Conservation (phyloP, 1,284 basidiomycete genomes). For the Ceratorhiza oryzae-sativae region DNA sequence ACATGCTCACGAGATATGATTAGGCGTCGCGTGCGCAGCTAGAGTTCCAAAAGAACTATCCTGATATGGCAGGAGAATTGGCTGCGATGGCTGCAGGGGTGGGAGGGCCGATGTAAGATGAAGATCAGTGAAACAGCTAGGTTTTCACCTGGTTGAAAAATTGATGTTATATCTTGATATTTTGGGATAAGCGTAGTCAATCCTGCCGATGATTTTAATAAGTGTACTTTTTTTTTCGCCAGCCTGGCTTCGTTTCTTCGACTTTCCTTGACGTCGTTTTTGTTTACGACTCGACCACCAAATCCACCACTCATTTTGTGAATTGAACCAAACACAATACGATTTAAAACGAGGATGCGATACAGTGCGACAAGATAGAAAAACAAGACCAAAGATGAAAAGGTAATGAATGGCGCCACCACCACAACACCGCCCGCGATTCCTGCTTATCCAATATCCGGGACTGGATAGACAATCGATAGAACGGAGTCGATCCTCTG, state of each 20-base stretch:
- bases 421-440: background rate
- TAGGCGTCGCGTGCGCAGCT: conserved; percentile 83
- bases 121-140: conserved; percentile 7
- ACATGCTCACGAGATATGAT: conserved; percentile 43
- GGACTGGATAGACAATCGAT: background rate
- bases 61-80: conserved; percentile 68
- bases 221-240: conserved; percentile 13
- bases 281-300: background rate
- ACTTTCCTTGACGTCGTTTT: background rate
- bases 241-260: background rate
- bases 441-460: background rate
- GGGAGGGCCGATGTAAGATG: conserved; percentile 12
- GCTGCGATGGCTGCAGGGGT: conserved; percentile 51
- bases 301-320: conserved; percentile 27
- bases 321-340: background rate
- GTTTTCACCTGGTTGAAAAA: background rate
- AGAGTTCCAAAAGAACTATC: conserved; percentile 83
- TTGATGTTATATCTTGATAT: conserved; percentile 9
- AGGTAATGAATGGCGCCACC: conserved; percentile 17
- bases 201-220: conserved; percentile 25
- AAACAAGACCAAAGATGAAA: background rate
- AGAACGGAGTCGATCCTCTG: background rate
- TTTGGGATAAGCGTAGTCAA: background rate
- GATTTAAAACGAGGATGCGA: conserved; percentile 11
- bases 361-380: conserved; percentile 10